Evolutionary conservation across 2,329 filamentous ascomycete species (phyloP).

Genomic region (Apiospora phragmitis): DNA sequence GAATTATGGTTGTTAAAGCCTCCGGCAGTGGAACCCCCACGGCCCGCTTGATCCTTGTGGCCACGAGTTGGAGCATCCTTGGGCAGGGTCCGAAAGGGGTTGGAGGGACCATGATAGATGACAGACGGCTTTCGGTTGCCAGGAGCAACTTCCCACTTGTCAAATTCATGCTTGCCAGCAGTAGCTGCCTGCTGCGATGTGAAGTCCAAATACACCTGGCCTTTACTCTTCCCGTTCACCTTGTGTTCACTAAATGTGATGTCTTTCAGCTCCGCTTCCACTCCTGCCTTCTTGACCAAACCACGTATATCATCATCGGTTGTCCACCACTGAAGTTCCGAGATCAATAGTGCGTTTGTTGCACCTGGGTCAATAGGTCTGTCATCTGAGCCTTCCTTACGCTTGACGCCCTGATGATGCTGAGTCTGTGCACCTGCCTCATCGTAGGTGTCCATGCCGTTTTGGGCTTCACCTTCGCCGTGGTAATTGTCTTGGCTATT

Average conservation of each 20-base stretch:
- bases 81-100: constrained; percentile 84
- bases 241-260: constrained; percentile 98
- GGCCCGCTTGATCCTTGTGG: constrained; percentile 56
- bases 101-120: constrained; percentile 72
- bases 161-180: constrained; percentile 79
- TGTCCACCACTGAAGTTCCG: constrained; percentile 94
- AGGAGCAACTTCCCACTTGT: constrained; percentile 57
- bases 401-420: constrained; percentile 57
- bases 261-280: constrained; percentile 84
- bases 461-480: constrained; percentile 33
- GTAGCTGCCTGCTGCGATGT: constrained; percentile 80
- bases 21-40: constrained; percentile 53
- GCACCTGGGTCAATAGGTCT: constrained; percentile 59
- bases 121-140: constrained; percentile 71
- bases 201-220: constrained; percentile 84
- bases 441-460: constrained; percentile 32
- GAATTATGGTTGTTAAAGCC: constrained; percentile 46
- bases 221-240: constrained; percentile 98
- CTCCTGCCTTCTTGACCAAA: constrained; percentile 77
- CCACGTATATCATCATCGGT: constrained; percentile 93
- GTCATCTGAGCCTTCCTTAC: constrained; percentile 61
- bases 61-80: constrained; percentile 79
- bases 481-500: constrained; percentile 44
- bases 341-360: constrained; percentile 76
- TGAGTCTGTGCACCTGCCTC: constrained; percentile 30